Conservation (phyloP, 257 asterid genomes). For the Forsythia viridissima region DNA sequence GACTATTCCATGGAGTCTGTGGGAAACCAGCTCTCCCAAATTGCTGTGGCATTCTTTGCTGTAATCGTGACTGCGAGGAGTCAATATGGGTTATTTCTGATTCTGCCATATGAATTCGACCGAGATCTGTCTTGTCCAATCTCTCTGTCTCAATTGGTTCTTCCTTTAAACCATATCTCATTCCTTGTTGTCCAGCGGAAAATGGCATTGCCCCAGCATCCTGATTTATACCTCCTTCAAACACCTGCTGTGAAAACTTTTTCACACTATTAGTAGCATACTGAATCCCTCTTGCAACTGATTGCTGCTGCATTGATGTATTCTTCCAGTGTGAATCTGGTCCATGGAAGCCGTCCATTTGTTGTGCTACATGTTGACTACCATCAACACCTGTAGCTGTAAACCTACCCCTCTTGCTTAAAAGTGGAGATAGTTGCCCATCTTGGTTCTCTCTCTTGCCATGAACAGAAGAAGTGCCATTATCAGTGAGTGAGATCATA, state of each 20-base stretch:
- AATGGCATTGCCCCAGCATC: constrained; percentile 65
- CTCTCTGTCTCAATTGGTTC: constrained; percentile 80
- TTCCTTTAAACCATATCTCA: constrained; percentile 81
- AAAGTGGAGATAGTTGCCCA: constrained; percentile 58
- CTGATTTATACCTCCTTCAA: constrained; percentile 72
- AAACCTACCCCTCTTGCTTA: constrained; percentile 72
- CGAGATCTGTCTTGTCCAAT: constrained; percentile 58
- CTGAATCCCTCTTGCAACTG: constrained; percentile 57
- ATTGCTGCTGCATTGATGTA: constrained; percentile 65
- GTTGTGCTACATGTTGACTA: constrained; percentile 60
- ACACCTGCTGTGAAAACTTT: constrained; percentile 65
- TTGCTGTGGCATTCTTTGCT: constrained; percentile 77
- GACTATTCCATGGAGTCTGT: constrained; percentile 76
- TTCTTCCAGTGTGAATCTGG: constrained; percentile 83
- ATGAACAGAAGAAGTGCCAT: constrained; percentile 52
- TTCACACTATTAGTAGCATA: constrained; percentile 63
- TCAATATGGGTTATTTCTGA: constrained; percentile 59
- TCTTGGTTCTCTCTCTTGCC: constrained; percentile 81
- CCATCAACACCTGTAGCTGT: constrained; percentile 49
- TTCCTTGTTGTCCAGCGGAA: constrained; percentile 69
- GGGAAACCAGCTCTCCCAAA: constrained; percentile 62
- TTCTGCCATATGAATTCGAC: constrained; percentile 56
- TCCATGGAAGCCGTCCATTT: constrained; percentile 62
- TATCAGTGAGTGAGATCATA: constrained; percentile 56
- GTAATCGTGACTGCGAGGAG: constrained; percentile 60